These are phyloP conservation scores for Dicorynia guianensis DNA, from an alignment of 306 rosid genomes.

Conservation along the genomic window DNA sequence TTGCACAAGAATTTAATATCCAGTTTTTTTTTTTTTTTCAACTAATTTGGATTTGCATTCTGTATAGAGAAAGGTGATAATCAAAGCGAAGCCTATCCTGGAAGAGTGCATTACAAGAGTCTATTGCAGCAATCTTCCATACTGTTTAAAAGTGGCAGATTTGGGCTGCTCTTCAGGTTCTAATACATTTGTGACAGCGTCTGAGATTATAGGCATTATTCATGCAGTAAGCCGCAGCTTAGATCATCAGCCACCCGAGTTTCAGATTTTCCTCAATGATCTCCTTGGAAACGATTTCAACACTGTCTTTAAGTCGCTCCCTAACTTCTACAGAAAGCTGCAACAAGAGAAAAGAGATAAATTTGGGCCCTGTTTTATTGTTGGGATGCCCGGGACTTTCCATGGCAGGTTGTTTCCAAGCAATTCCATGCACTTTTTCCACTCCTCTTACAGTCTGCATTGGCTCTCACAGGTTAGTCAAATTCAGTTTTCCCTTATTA, in stretches of 20 bases:
- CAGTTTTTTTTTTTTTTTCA: too few relatives aligned
- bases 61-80: conserved; percentile 21
- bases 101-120: conserved; percentile 24
- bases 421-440: conserved; percentile 47
- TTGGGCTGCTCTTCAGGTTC: conserved; percentile 41
- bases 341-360: background rate
- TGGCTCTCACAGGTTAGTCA: conserved; percentile 54
- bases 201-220: conserved; percentile 28
- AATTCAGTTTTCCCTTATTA: too few relatives aligned
- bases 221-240: background rate
- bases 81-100: conserved; percentile 6
- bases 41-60: background rate
- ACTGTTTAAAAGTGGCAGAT: conserved; percentile 25
- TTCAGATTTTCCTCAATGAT: conserved; percentile 59
- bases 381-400: conserved; percentile 61
- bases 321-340: conserved; percentile 38
- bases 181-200: conserved; percentile 12
- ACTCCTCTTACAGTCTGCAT: conserved; percentile 53
- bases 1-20: background rate
- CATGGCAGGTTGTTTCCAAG: conserved; percentile 60
- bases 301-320: conserved; percentile 44
- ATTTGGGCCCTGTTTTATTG: conserved; percentile 45
- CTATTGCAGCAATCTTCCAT: background rate
- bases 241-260: background rate
- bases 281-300: conserved; percentile 65